Percentiles rank a stretch among this genome's conserved stretches.
These are phyloP conservation scores for Athelia sp. DNA, from an alignment of 1,284 basidiomycete genomes.

Conservation along the genomic window DNA sequence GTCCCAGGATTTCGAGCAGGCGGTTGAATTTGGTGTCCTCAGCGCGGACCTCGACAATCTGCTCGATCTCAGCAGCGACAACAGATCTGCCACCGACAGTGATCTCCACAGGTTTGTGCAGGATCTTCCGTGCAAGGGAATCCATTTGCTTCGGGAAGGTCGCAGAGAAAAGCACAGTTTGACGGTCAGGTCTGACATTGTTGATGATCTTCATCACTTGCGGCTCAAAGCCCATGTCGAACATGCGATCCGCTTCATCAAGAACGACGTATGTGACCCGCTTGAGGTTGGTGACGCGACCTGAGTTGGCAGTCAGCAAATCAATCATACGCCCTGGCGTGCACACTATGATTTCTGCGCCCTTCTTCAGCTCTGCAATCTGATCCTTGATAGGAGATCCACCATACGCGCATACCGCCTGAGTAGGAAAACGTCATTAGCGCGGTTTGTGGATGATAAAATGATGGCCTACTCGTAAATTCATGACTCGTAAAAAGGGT, in stretches of 20 bases:
- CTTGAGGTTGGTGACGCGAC: conserved; percentile 96
- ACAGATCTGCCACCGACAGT: conserved; percentile 98
- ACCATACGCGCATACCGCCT: conserved; percentile 97
- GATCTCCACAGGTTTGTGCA: conserved; percentile 92
- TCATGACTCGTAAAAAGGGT: conserved; percentile 90
- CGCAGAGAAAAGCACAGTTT: conserved; percentile 98
- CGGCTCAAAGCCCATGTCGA: conserved; percentile 99
- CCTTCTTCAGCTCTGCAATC: conserved; percentile 98
- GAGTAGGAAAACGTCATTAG: conserved; percentile 12
- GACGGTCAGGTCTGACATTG: conserved; percentile 95
- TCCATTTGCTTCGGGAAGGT: conserved; percentile 99
- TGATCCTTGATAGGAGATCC: conserved; percentile 99
- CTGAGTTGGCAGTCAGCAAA: conserved; percentile 95
- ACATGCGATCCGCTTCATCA: conserved; percentile 99
- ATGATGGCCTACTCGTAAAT: conserved; percentile 65
- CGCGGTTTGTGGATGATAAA: conserved; percentile 2
- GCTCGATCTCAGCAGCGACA: conserved; percentile 96
- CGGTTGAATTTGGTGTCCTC: conserved; percentile 96
- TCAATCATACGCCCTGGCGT: conserved; percentile 99
- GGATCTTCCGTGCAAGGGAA: conserved; percentile 91
- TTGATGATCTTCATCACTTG: conserved; percentile 99
- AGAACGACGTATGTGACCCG: conserved; percentile 97
- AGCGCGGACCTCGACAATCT: conserved; percentile 92
- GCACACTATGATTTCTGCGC: conserved; percentile 97
- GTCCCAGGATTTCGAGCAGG: conserved; percentile 92